Percentiles rank a stretch among this genome's conserved stretches.
Conservation (phyloP, 495 filamentous ascomycete genomes). For the Aspergillus ostianus region DNA sequence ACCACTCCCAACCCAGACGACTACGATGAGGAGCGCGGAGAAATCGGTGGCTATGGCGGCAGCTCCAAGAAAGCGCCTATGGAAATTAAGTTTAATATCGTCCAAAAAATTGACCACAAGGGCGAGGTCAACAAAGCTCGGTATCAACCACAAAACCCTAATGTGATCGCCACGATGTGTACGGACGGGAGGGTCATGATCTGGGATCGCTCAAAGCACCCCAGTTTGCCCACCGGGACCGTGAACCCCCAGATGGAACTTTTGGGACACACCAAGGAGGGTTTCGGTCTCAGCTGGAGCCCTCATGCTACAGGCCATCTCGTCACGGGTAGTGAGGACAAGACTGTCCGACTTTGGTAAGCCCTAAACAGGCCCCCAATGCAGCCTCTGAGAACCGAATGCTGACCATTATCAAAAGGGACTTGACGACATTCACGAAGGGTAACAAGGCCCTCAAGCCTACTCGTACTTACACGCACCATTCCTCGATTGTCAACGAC, state of each 20-base stretch:
- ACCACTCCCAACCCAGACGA: slow-evolving; percentile 70
- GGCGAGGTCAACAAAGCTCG: slow-evolving; percentile 98
- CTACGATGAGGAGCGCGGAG: slow-evolving; percentile 87
- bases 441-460: slow-evolving; percentile 69
- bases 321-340: slow-evolving; percentile 85
- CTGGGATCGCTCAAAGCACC: slow-evolving; percentile 95
- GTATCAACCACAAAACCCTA: slow-evolving; percentile 96
- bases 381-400: slow-evolving; percentile 12
- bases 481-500: slow-evolving; percentile 90
- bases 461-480: slow-evolving; percentile 76
- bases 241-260: slow-evolving; percentile 82
- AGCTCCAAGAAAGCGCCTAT: slow-evolving; percentile 63
- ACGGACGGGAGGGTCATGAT: slow-evolving; percentile 84
- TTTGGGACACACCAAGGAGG: slow-evolving; percentile 81
- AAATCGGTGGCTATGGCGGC: slow-evolving; percentile 87
- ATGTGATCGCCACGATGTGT: slow-evolving; percentile 93
- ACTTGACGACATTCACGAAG: slow-evolving; percentile 68
- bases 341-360: slow-evolving; percentile 87
- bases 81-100: slow-evolving; percentile 77
- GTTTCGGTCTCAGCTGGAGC: slow-evolving; percentile 94
- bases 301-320: slow-evolving; percentile 79
- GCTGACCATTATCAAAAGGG: slow-evolving; percentile 55
- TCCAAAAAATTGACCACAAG: slow-evolving; percentile 94
- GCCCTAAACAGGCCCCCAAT: slow-evolving; percentile 15
- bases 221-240: slow-evolving; percentile 63